These are phyloP conservation scores for Rhododendron ovatum DNA, from an alignment of 148 eudicot genomes.

Conservation along the genomic window DNA sequence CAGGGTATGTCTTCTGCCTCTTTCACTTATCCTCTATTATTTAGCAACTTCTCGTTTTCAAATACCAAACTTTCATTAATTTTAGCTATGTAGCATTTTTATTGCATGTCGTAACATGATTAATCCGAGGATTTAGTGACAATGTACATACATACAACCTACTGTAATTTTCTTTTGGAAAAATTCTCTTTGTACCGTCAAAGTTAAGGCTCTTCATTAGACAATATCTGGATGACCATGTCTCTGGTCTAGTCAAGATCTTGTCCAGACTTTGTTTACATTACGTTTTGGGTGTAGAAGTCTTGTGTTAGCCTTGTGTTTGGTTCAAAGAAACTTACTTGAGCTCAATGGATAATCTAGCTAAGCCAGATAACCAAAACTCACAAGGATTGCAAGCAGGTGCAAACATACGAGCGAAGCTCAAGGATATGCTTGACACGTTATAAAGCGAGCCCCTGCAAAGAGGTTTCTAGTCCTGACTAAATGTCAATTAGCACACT, in stretches of 20 bases:
- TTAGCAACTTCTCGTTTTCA: not conserved
- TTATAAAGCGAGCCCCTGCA: not conserved
- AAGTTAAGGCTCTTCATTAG: not conserved
- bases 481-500: not conserved
- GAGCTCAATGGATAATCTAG: not conserved
- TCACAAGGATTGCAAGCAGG: not conserved
- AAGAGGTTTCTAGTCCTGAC: not conserved
- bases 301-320: not conserved
- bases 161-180: not conserved
- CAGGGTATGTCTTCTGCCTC: conserved; percentile 23
- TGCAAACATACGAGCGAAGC: not conserved
- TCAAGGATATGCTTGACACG: not conserved
- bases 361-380: not conserved
- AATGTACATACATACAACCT: not conserved
- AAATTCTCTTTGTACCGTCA: not conserved
- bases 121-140: not conserved
- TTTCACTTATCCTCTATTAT: not conserved
- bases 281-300: not conserved
- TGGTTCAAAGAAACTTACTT: not conserved
- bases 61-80: not conserved
- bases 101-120: not conserved
- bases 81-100: not conserved
- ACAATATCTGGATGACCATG: not conserved
- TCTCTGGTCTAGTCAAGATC: not conserved
- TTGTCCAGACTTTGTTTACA: not conserved